These are phyloP conservation scores for Camelina neglecta DNA, from an alignment of 345 rosid species.

Conservation along the genomic window DNA sequence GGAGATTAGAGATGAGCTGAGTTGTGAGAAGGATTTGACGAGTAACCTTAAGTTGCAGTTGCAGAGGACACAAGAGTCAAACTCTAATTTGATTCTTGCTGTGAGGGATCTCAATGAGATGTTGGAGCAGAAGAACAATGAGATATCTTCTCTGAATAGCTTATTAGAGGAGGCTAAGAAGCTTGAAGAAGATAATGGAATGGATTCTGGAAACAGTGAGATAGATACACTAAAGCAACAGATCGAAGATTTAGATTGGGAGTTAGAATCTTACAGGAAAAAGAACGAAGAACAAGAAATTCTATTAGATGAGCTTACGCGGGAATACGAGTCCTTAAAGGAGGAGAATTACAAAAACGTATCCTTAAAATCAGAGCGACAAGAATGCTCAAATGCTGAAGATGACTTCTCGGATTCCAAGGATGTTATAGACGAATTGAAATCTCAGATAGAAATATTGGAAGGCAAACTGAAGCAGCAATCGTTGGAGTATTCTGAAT, in stretches of 20 bases:
- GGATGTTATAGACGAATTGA: conserved; percentile 53
- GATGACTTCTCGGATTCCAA: conserved; percentile 49
- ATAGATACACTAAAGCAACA: conserved; percentile 58
- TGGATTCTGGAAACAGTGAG: conserved; percentile 48
- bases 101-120: conserved; percentile 78
- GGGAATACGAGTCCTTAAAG: conserved; percentile 65
- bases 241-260: conserved; percentile 57
- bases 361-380: conserved; percentile 54
- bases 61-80: conserved; percentile 84
- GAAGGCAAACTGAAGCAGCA: conserved; percentile 75
- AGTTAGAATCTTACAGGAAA: conserved; percentile 64
- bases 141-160: conserved; percentile 52
- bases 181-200: conserved; percentile 41
- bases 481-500: conserved; percentile 66
- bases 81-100: conserved; percentile 80
- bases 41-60: conserved; percentile 76
- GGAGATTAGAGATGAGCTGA: conserved; percentile 73
- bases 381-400: conserved; percentile 52
- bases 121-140: conserved; percentile 64
- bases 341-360: conserved; percentile 59
- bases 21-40: conserved; percentile 70
- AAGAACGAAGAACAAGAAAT: conserved; percentile 73
- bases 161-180: conserved; percentile 47
- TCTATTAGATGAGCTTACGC: conserved; percentile 68
- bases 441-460: conserved; percentile 58